A percentile compares a stretch with the other conserved stretches of the same genome.
These are phyloP conservation scores for Beta macrorhiza DNA, from an alignment of 179 eudicot species.

Conservation along the genomic window DNA sequence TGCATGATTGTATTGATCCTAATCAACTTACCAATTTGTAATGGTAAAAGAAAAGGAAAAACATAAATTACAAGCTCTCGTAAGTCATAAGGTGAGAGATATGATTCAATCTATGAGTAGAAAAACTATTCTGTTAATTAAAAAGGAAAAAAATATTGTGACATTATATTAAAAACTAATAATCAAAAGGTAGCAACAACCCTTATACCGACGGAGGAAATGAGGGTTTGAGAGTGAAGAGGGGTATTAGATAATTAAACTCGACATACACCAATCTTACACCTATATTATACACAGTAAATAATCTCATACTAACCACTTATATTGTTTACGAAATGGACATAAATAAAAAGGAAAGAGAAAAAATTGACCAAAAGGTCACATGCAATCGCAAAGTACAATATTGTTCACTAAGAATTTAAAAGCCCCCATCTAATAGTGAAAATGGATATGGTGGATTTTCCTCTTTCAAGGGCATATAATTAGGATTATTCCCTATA, in stretches of 20 bases:
- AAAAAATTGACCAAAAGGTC: neutral
- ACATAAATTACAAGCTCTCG: too few relatives aligned
- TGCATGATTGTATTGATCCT: too few relatives aligned
- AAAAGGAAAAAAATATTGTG: too few relatives aligned
- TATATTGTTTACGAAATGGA: neutral
- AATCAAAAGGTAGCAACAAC: too few relatives aligned
- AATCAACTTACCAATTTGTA: too few relatives aligned
- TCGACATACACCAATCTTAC: neutral
- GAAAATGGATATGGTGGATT: constrained; percentile 72
- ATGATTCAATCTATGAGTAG: neutral
- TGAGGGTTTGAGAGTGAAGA: too few relatives aligned
- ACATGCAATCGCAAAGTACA: neutral
- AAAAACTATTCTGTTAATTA: too few relatives aligned
- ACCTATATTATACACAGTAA: neutral
- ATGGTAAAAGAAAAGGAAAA: too few relatives aligned
- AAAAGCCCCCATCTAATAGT: constrained; percentile 63
- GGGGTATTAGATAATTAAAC: neutral
- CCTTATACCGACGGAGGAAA: too few relatives aligned
- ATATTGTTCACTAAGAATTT: constrained; percentile 14
- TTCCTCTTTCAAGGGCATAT: constrained; percentile 28
- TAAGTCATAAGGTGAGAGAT: too few relatives aligned
- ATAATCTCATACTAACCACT: neutral
- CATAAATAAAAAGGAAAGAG: neutral
- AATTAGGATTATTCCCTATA: constrained; percentile 17
- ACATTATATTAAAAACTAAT: too few relatives aligned